Evolutionary conservation across 192 early-diverging fungal genomes (phyloP), one percentile per base, ranked within the genome.

Genomic region (Coemansia sp.): DNA sequence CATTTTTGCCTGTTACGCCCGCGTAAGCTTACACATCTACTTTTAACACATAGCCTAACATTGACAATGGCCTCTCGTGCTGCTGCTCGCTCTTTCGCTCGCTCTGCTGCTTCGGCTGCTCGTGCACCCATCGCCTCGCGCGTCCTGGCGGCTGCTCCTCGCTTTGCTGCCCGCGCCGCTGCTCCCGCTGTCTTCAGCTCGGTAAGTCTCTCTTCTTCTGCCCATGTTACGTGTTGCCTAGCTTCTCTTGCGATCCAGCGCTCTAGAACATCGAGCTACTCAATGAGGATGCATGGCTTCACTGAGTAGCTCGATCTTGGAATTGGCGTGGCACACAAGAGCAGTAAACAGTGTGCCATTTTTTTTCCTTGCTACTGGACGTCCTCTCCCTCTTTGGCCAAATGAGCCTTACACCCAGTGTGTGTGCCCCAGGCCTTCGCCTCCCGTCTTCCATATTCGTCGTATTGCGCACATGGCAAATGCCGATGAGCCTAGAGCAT

Each of bases 51-150:
- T 47, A 68, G 61, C 38, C 61, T 22, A 42, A 42, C 36, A 41
- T n/a, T 71, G 41, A 72, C 52, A 69, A 84, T 84, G 81, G 81
- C 76, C 57, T 78, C 76, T 63, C 81, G 81, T 74, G 46, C 81
- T 71, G 81, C 73, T 18, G 67, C 73, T 36, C 81, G 81, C 68
- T 44, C 81, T 60, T 49, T 84, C 64, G 81, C 81, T 36, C 81
- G 81, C 67, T 67, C 71, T 67, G 70, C 80, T 38, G 44, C 74
- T 5, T 72, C 70, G 66, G 76, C 76, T 72, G 76, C 73, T 52
- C 81, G 81, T 71, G 59, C 81, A 51, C 67, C 81, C 31, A 73
- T 84, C 47, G 81, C 76, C 38, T 20, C 71, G 51, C 81, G 81
- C 68, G 60, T 55, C 24, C 70, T 84, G 72, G 76, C 73, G 40